A percentile compares a stretch with the other conserved stretches of the same genome.
These are phyloP conservation scores for Adansonia digitata DNA, from an alignment of 345 rosid species.

Conservation along the genomic window DNA sequence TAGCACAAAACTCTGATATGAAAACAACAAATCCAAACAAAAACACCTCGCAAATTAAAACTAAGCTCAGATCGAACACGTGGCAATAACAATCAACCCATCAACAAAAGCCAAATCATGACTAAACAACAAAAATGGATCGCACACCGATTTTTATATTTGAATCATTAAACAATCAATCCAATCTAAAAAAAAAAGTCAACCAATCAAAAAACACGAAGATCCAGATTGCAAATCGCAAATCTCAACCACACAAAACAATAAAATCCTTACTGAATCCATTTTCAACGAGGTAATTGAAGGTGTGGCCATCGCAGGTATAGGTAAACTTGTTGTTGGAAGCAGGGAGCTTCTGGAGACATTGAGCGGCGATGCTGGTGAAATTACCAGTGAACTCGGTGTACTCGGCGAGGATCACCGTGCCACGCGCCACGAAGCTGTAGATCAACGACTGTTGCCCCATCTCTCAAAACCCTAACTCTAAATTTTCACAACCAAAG, in stretches of 20 bases:
- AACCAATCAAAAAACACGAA: not conserved
- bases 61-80: not conserved
- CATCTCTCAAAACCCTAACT: slow-evolving; percentile 28
- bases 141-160: not conserved
- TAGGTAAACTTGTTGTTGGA: slow-evolving; percentile 70
- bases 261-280: slow-evolving; percentile 51
- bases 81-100: not conserved
- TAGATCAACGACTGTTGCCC: slow-evolving; percentile 71
- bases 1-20: not conserved
- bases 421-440: slow-evolving; percentile 70
- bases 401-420: slow-evolving; percentile 62
- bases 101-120: not conserved
- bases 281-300: slow-evolving; percentile 75
- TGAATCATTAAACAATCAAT: not conserved
- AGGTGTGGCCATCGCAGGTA: slow-evolving; percentile 78
- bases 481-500: not conserved
- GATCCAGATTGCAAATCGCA: not conserved
- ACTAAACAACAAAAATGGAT: not conserved
- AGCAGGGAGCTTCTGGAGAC: slow-evolving; percentile 73
- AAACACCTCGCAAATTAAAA: not conserved
- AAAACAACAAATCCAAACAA: not conserved
- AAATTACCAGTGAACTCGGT: slow-evolving; percentile 79
- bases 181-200: not conserved
- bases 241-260: not conserved
- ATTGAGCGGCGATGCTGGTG: slow-evolving; percentile 65